A percentile compares a stretch with the other conserved stretches of the same genome.
These are phyloP conservation scores for Aureobasidium mangrovei DNA, from an alignment of 2,329 filamentous ascomycete genomes.

Conservation along the genomic window DNA sequence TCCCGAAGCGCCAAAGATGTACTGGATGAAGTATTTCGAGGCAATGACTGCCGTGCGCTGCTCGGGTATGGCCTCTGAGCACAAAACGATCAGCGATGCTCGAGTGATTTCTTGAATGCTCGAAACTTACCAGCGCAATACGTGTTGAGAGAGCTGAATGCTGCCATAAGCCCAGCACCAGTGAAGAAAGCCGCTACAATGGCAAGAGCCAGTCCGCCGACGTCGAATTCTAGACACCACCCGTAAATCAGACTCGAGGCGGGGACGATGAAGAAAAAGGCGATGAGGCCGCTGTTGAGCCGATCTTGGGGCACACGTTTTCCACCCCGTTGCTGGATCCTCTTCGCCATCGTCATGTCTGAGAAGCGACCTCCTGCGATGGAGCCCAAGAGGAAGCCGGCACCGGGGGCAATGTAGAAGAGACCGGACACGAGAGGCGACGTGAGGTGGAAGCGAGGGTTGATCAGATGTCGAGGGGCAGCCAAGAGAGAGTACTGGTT, in stretches of 20 bases:
- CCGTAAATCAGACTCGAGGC: slow-evolving; percentile 56
- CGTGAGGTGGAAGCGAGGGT: slow-evolving; percentile 58
- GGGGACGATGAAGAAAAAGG: slow-evolving; percentile 47
- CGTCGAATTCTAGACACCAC: slow-evolving; percentile 46
- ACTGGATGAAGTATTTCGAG: slow-evolving; percentile 68
- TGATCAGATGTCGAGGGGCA: slow-evolving; percentile 58
- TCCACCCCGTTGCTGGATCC: slow-evolving; percentile 48
- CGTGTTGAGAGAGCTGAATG: slow-evolving; percentile 63
- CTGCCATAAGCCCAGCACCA: slow-evolving; percentile 61
- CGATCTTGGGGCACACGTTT: slow-evolving; percentile 58
- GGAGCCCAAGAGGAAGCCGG: slow-evolving; percentile 57
- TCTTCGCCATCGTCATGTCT: slow-evolving; percentile 55
- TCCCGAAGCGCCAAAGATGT: slow-evolving; percentile 59
- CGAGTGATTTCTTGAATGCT: background rate
- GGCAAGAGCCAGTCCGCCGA: slow-evolving; percentile 48
- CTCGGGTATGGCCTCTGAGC: slow-evolving; percentile 59
- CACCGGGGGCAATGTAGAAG: slow-evolving; percentile 62
- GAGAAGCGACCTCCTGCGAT: slow-evolving; percentile 60
- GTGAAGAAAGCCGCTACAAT: slow-evolving; percentile 63
- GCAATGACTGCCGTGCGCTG: slow-evolving; percentile 59
- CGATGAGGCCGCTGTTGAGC: slow-evolving; percentile 48
- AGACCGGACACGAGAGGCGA: slow-evolving; percentile 56
- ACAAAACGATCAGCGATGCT: background rate
- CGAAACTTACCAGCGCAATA: slow-evolving; percentile 51
- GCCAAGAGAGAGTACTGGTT: slow-evolving; percentile 63